Evolutionary conservation across 495 filamentous ascomycete genomes (phyloP).

Genomic region (Friedmanniomyces endolithicus): DNA sequence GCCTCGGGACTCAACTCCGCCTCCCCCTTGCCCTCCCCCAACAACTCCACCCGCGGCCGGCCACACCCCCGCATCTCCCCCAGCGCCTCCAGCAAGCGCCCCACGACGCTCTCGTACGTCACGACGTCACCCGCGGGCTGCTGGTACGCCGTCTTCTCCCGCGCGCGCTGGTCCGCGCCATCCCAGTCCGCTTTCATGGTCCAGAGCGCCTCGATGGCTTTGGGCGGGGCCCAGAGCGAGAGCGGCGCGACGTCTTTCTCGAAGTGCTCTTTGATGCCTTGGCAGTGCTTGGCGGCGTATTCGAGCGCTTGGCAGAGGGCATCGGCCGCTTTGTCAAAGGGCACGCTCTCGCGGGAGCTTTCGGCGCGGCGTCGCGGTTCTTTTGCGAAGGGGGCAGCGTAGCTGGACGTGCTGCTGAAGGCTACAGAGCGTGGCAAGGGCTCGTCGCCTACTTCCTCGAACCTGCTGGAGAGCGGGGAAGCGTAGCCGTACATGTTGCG

Average conservation of each 20-base stretch:
- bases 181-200: conserved; percentile 3
- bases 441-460: background rate
- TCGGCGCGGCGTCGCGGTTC: background rate
- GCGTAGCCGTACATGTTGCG: background rate
- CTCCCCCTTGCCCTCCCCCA: conserved; percentile 89
- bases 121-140: background rate
- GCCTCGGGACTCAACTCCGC: conserved; percentile 43
- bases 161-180: background rate
- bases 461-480: background rate
- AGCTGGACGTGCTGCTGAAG: background rate
- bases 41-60: conserved; percentile 50
- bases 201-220: conserved; percentile 4
- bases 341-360: background rate
- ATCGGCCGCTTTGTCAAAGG: conserved; percentile 2
- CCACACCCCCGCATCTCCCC: background rate
- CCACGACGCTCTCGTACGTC: background rate
- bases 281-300: background rate
- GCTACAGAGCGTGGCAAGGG: background rate
- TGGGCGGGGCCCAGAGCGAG: background rate
- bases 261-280: conserved; percentile 4
- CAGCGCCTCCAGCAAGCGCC: background rate
- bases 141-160: background rate
- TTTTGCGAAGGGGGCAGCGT: background rate
- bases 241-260: background rate
- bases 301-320: conserved; percentile 1